Base-by-base conservation (phyloP, 23 red algal genomes). In the Agarophyton chilense region DNA sequence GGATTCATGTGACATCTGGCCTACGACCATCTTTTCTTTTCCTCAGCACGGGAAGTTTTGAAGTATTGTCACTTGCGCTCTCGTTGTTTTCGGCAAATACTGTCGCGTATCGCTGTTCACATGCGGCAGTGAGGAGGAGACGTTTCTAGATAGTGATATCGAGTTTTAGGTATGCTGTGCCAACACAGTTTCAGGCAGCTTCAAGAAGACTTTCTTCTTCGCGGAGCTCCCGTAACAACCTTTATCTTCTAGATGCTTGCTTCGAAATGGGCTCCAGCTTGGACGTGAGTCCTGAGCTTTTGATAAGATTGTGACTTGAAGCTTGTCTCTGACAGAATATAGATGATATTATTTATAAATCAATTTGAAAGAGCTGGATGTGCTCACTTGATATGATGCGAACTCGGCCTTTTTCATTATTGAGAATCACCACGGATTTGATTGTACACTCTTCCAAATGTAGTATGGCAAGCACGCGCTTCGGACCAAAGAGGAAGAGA, bases 1-100 rank as follows among this genome's bases (percentile, higher is more conserved):
- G 90, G 90, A 42, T 86, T 75, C 66, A 88, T 88, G 57, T 38
- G 39, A 38, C 52, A 44, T 88, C 83, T 39, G 49, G 83, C n/a
- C 45, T 52, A 10, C 71, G 45, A 1, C 17, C 40, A 22, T 70
- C 64, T 26, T 33, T 70, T 41, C 64, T 36, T 33, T 70, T 70
- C 19, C 38, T 14, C 64, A 70, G n/a, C n/a, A 51, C 32, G 19
- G 44, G 46, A 14, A 54, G 44, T 33, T 55, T 26, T 17, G 47
- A 54, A 38, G n/a, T 61, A 40, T 31, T 21, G 42, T 14, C 44
- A 25, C 38, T 77, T 21, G 25, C 24, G 22, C 19, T 25, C 12
- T 52, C 45, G 7, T 52, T 43, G 64, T 74, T 67, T 43, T 77
- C 65, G 29, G 55, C 42, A 47, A 80, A 79, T 39, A 81, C 86